A percentile compares a stretch with the other conserved stretches of the same genome.
Evolutionary conservation across 805 yeast species (phyloP).

Genomic region (Wickerhamomyces alni): DNA sequence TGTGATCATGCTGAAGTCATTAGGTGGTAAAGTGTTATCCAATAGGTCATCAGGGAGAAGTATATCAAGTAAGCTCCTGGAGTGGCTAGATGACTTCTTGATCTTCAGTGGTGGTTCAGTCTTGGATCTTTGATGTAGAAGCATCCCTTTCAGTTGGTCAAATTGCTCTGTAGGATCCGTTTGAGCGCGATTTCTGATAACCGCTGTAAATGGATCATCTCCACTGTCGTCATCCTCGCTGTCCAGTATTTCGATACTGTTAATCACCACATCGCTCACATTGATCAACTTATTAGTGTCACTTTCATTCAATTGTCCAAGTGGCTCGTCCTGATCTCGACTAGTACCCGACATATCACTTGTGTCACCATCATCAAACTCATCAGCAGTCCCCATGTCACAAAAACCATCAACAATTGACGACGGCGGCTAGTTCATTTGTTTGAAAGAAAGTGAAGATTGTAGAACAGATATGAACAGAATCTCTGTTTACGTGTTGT

Average conservation of each 20-base stretch:
- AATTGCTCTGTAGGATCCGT: background rate
- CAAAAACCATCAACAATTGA: background rate
- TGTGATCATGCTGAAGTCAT: conserved; percentile 3
- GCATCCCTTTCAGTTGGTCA: background rate
- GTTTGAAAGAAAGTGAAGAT: no score
- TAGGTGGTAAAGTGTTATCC: background rate
- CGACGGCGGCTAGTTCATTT: background rate
- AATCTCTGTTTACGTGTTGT: background rate
- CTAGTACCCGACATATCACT: background rate
- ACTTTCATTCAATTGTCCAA: background rate
- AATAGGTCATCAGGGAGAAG: conserved; percentile 6
- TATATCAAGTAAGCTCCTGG: conserved; percentile 1
- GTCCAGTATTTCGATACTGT: conserved; percentile 16
- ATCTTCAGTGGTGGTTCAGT: conserved; percentile 2
- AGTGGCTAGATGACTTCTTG: background rate
- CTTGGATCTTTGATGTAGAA: conserved; percentile 2
- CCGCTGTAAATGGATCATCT: conserved; percentile 10
- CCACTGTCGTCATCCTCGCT: conserved; percentile 15
- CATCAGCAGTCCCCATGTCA: background rate
- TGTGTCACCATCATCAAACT: background rate
- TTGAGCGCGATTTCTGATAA: conserved; percentile 2
- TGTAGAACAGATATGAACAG: background rate
- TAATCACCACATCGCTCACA: background rate
- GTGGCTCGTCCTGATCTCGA: background rate
- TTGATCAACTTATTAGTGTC: no score